Percentiles rank a stretch among this genome's conserved stretches.
These are phyloP conservation scores for Neonectria neomacrospora DNA, from an alignment of 2,329 filamentous ascomycete species.

Conservation along the genomic window DNA sequence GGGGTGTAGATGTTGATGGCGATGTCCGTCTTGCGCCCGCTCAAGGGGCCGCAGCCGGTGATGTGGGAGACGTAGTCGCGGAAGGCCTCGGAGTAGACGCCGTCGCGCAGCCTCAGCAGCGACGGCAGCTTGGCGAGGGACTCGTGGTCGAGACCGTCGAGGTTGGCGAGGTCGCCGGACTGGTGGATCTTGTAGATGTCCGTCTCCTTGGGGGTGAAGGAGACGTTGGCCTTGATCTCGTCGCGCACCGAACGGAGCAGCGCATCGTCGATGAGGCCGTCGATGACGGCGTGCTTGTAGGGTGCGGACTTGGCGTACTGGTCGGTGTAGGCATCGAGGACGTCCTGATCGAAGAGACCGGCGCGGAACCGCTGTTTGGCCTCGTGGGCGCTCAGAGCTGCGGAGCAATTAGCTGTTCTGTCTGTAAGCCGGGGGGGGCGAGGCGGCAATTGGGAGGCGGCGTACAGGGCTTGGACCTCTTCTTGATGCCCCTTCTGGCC, in stretches of 20 bases:
- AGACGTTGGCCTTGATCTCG: constrained; percentile 90
- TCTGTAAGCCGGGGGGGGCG: constrained; percentile 27
- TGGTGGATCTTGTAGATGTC: constrained; percentile 99
- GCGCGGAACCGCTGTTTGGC: constrained; percentile 70
- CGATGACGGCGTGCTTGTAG: constrained; percentile 95
- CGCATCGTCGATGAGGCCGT: constrained; percentile 78
- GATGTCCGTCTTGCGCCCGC: constrained; percentile 97
- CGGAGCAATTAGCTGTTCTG: not conserved
- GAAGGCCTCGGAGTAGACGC: constrained; percentile 90
- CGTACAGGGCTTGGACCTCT: constrained; percentile 64
- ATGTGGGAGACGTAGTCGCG: constrained; percentile 88
- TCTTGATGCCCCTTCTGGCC: constrained; percentile 59
- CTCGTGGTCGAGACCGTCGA: constrained; percentile 90
- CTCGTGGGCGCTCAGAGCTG: constrained; percentile 61
- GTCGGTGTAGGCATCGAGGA: constrained; percentile 68
- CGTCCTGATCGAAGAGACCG: constrained; percentile 71
- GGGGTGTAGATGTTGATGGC: constrained; percentile 99
- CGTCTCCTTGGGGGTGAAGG: constrained; percentile 98
- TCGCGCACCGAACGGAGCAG: constrained; percentile 87
- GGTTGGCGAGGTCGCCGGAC: constrained; percentile 95
- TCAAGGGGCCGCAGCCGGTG: constrained; percentile 86
- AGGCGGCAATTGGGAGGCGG: constrained; percentile 22
- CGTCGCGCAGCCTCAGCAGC: constrained; percentile 90
- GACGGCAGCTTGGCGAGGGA: constrained; percentile 89
- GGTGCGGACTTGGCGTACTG: constrained; percentile 73